Percentiles rank a stretch among this genome's conserved stretches.
Evolutionary conservation across 2,329 filamentous ascomycete genomes (phyloP).

Genomic region (Bimuria novae-zelandiae): DNA sequence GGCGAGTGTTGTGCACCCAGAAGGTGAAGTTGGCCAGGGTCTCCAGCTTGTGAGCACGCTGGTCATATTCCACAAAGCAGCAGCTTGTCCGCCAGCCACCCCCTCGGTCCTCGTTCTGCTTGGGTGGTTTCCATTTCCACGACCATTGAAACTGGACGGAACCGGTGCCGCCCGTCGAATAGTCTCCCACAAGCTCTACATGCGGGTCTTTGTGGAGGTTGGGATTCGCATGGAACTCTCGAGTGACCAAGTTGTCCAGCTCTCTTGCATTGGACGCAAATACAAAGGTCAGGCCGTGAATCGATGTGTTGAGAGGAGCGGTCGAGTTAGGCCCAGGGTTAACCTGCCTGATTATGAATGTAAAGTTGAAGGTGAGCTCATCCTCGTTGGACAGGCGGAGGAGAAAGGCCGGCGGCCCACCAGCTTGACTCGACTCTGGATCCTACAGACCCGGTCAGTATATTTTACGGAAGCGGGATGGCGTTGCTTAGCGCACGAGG

Average conservation of each 20-base stretch:
- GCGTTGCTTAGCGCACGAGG: conserved; percentile 64
- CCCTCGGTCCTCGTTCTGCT: conserved; percentile 75
- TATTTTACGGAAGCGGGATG: conserved; percentile 10
- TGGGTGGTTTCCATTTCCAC: conserved; percentile 96
- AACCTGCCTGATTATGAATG: conserved; percentile 73
- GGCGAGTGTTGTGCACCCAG: conserved; percentile 77
- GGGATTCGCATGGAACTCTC: conserved; percentile 95
- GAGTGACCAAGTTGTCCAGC: conserved; percentile 88
- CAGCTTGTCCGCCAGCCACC: conserved; percentile 96
- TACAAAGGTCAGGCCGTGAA: conserved; percentile 90
- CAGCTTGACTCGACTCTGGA: conserved; percentile 61
- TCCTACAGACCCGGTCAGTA: conserved; percentile 62
- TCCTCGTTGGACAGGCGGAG: conserved; percentile 88
- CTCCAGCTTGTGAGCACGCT: conserved; percentile 84
- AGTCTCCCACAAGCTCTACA: conserved; percentile 93
- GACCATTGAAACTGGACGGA: conserved; percentile 92
- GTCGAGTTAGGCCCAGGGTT: conserved; percentile 47
- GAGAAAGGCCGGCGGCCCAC: conserved; percentile 70
- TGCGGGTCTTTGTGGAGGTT: conserved; percentile 98
- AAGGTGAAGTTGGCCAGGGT: conserved; percentile 93
- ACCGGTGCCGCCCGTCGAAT: conserved; percentile 77
- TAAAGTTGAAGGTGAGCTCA: conserved; percentile 91
- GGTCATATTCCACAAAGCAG: conserved; percentile 97
- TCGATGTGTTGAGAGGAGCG: conserved; percentile 67
- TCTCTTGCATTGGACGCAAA: conserved; percentile 85